These are phyloP conservation scores for Chrysoporthe austroafricana DNA, from an alignment of 2,329 filamentous ascomycete species.

Conservation along the genomic window DNA sequence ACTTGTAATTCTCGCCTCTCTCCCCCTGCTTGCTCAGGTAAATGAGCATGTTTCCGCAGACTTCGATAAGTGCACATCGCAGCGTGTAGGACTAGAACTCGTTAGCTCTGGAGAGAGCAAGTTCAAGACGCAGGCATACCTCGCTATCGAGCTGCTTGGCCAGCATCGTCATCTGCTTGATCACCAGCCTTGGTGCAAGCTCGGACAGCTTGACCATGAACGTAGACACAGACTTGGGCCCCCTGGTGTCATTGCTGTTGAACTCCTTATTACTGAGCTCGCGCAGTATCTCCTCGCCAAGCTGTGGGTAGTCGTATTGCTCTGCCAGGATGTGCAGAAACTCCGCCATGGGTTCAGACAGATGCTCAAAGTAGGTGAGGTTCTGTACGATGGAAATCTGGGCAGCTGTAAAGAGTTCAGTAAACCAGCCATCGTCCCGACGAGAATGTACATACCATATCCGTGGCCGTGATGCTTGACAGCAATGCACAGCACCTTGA, in stretches of 20 bases:
- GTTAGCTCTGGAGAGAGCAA: constrained; percentile 32
- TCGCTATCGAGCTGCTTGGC: constrained; percentile 96
- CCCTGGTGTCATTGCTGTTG: constrained; percentile 92
- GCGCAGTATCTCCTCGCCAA: constrained; percentile 89
- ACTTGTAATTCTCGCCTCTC: constrained; percentile 88
- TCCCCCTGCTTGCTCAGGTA: constrained; percentile 92
- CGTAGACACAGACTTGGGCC: constrained; percentile 92
- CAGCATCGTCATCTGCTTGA: constrained; percentile 95
- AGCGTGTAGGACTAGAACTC: constrained; percentile 78
- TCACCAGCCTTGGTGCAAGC: constrained; percentile 85
- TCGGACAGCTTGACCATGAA: constrained; percentile 95
- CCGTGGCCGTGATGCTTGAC: constrained; percentile 98
- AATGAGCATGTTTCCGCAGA: constrained; percentile 92
- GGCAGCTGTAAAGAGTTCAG: constrained; percentile 63
- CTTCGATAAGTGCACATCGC: constrained; percentile 91
- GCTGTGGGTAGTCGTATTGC: constrained; percentile 95
- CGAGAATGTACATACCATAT: constrained; percentile 67
- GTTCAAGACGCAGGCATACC: constrained; percentile 46
- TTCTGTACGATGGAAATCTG: constrained; percentile 99
- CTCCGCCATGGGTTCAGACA: constrained; percentile 99
- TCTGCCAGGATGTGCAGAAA: constrained; percentile 94
- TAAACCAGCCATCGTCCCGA: constrained; percentile 20
- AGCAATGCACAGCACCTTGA: constrained; percentile 94
- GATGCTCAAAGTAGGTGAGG: constrained; percentile 95
- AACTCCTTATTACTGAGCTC: constrained; percentile 98